These are phyloP conservation scores for Aspergillus novofumigatus DNA, from an alignment of 2,329 filamentous ascomycete genomes.

Conservation along the genomic window DNA sequence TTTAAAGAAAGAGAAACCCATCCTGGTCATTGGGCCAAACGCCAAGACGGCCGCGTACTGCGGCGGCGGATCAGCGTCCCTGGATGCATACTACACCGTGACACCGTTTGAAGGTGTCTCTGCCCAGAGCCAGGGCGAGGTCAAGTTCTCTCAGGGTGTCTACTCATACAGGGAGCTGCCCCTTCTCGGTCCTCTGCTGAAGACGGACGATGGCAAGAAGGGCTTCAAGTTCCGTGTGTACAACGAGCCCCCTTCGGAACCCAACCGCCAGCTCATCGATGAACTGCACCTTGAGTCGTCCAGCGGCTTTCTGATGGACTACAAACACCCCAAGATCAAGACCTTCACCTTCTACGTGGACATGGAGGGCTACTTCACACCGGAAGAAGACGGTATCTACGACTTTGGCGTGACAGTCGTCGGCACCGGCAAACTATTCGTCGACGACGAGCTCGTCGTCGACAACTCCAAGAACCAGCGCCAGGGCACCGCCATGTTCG, in stretches of 20 bases:
- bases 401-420: slow-evolving; percentile 64
- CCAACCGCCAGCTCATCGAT: slow-evolving; percentile 50
- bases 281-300: slow-evolving; percentile 44
- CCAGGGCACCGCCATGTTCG: slow-evolving; percentile 62
- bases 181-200: slow-evolving; percentile 52
- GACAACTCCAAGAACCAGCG: slow-evolving; percentile 63
- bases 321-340: slow-evolving; percentile 52
- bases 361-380: slow-evolving; percentile 57
- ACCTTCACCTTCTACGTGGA: slow-evolving; percentile 56
- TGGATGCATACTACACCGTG: slow-evolving; percentile 44
- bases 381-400: slow-evolving; percentile 58
- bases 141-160: slow-evolving; percentile 55
- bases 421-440: slow-evolving; percentile 62
- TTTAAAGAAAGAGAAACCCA: slow-evolving; percentile 42
- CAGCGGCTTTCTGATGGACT: slow-evolving; percentile 50
- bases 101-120: slow-evolving; percentile 44
- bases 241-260: slow-evolving; percentile 52
- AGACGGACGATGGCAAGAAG: slow-evolving; percentile 48
- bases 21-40: slow-evolving; percentile 54
- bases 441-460: slow-evolving; percentile 60
- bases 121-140: slow-evolving; percentile 31
- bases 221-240: slow-evolving; percentile 63
- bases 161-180: slow-evolving; percentile 64
- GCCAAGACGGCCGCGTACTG: slow-evolving; percentile 47
- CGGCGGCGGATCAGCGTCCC: slow-evolving; percentile 62